Conservation (phyloP, 2,329 filamentous ascomycete species). For the Drechslerella stenobrocha region DNA sequence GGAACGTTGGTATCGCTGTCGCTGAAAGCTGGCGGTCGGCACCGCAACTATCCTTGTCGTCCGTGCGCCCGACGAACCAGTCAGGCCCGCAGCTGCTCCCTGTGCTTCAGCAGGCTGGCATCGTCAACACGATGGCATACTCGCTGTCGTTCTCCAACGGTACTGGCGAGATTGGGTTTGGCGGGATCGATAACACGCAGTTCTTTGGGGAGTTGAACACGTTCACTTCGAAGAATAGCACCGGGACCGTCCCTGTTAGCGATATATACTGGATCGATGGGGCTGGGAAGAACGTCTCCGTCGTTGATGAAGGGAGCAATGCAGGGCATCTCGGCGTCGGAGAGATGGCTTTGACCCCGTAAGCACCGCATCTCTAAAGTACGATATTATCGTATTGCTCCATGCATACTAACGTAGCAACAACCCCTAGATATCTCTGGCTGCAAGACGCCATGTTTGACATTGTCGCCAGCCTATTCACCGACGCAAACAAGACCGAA, state of each 20-base stretch:
- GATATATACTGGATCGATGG: slow-evolving; percentile 35
- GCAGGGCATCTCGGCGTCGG: slow-evolving; percentile 21
- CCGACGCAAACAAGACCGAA: slow-evolving; percentile 8
- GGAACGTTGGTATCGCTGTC: slow-evolving; percentile 30
- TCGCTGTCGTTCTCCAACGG: slow-evolving; percentile 30
- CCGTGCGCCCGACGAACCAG: background rate
- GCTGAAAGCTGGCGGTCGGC: slow-evolving; percentile 25
- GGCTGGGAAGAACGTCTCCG: slow-evolving; percentile 18
- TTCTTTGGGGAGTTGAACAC: slow-evolving; percentile 25
- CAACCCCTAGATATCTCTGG: slow-evolving; percentile 43
- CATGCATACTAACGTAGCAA: background rate
- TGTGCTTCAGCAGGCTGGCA: slow-evolving; percentile 17
- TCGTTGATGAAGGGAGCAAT: slow-evolving; percentile 12
- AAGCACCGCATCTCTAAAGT: too few relatives aligned
- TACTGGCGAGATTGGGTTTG: slow-evolving; percentile 26
- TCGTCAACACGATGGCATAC: slow-evolving; percentile 32
- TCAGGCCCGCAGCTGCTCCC: slow-evolving; percentile 31
- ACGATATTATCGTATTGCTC: background rate
- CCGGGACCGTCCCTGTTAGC: slow-evolving; percentile 21
- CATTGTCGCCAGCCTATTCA: slow-evolving; percentile 25
- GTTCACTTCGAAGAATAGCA: slow-evolving; percentile 4
- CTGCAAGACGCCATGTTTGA: slow-evolving; percentile 32
- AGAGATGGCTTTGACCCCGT: slow-evolving; percentile 24
- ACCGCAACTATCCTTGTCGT: slow-evolving; percentile 30
- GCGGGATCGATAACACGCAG: slow-evolving; percentile 29